These are phyloP conservation scores for Colletotrichum neosansevieriae DNA, from an alignment of 2,329 filamentous ascomycete species.

Conservation along the genomic window DNA sequence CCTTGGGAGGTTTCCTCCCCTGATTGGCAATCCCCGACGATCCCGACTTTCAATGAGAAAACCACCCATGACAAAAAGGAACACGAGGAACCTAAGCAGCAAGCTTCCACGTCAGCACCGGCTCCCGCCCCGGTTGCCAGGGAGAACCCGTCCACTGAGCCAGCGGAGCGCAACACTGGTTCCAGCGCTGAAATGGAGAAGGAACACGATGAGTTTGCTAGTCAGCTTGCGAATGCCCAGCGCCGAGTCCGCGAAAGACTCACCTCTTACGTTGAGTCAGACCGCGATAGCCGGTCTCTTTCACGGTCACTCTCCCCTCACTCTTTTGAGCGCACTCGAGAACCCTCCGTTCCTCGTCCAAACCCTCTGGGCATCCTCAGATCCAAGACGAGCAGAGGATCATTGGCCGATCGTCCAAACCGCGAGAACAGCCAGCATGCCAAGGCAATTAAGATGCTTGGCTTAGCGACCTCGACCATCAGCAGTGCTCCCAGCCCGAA, in stretches of 20 bases:
- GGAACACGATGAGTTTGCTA: conserved; percentile 78
- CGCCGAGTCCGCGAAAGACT: conserved; percentile 79
- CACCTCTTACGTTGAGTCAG: conserved; percentile 75
- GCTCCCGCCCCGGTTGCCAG: not conserved
- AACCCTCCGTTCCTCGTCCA: conserved; percentile 53
- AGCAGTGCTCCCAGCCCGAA: conserved; percentile 55
- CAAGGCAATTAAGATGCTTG: conserved; percentile 73
- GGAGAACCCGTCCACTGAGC: not conserved
- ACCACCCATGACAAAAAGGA: conserved; percentile 2
- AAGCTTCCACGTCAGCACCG: not conserved
- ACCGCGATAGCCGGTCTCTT: conserved; percentile 57
- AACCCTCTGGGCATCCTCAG: conserved; percentile 74
- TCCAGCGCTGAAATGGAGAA: conserved; percentile 54
- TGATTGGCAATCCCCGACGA: conserved; percentile 41
- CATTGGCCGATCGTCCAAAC: conserved; percentile 64
- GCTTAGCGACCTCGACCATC: conserved; percentile 60
- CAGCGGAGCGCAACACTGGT: conserved; percentile 21
- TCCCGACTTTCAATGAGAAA: conserved; percentile 32
- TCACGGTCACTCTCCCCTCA: conserved; percentile 59
- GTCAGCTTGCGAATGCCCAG: conserved; percentile 74
- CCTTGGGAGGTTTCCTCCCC: conserved; percentile 56
- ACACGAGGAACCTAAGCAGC: not conserved
- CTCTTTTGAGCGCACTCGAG: conserved; percentile 52
- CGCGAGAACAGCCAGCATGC: conserved; percentile 57
- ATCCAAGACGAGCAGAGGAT: conserved; percentile 75